Evolutionary conservation across 1,139 yeast species (phyloP).

Genomic region (Pichia sp.): DNA sequence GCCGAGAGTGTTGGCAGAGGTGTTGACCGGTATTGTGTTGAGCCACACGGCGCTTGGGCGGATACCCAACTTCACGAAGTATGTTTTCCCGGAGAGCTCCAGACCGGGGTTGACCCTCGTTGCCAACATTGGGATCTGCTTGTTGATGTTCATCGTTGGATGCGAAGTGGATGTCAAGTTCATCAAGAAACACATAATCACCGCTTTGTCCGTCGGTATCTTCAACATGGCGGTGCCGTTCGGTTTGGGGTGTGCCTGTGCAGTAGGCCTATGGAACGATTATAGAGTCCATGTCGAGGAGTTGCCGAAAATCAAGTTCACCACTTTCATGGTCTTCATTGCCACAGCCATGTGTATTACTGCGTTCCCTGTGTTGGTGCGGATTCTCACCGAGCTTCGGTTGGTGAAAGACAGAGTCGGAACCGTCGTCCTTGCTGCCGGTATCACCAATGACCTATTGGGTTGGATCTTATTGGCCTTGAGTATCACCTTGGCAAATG

Average conservation of each 20-base stretch:
- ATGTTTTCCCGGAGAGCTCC: constrained; percentile 59
- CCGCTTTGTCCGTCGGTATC: constrained; percentile 64
- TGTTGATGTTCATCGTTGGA: constrained; percentile 71
- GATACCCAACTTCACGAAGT: constrained; percentile 58
- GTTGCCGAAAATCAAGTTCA: constrained; percentile 44
- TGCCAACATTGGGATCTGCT: constrained; percentile 68
- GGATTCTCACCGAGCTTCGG: constrained; percentile 69
- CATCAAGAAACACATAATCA: constrained; percentile 53
- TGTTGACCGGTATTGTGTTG: constrained; percentile 64
- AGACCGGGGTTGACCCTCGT: constrained; percentile 60
- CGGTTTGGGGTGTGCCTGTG: constrained; percentile 68
- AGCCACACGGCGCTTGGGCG: constrained; percentile 71
- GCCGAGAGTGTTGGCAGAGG: constrained; percentile 77
- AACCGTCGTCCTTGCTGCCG: constrained; percentile 75
- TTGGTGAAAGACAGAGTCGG: constrained; percentile 71
- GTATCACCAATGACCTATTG: constrained; percentile 71
- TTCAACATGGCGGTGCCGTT: constrained; percentile 72
- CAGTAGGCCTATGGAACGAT: constrained; percentile 60
- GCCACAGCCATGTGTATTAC: constrained; percentile 81
- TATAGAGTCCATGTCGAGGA: constrained; percentile 39
- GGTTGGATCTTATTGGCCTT: constrained; percentile 80
- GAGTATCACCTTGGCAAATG: constrained; percentile 68
- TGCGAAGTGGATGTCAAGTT: constrained; percentile 68
- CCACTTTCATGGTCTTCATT: constrained; percentile 72
- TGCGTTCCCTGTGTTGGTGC: constrained; percentile 78